Conservation (phyloP, 257 asterid species). For the Nicotiana noctiflora region DNA sequence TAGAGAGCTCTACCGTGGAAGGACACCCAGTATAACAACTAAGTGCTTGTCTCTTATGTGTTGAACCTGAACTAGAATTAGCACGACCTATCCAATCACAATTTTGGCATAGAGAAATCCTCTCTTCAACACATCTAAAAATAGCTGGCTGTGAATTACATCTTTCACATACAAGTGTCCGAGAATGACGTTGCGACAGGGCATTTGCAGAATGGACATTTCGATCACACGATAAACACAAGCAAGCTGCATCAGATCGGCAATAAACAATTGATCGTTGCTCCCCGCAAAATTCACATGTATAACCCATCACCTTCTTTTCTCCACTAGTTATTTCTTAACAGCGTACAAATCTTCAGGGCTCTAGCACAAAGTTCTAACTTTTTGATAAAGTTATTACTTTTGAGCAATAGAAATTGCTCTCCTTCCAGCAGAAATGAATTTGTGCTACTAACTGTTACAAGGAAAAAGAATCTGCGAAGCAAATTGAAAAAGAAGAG, state of each 20-base stretch:
- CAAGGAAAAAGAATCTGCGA: background rate
- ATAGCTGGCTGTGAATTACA: slow-evolving; percentile 69
- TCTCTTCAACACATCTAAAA: slow-evolving; percentile 62
- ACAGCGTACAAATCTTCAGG: slow-evolving; percentile 8
- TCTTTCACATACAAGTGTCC: slow-evolving; percentile 82
- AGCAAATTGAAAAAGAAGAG: background rate
- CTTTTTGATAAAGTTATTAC: background rate
- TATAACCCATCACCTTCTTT: slow-evolving; percentile 48
- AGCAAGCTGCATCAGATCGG: slow-evolving; percentile 75
- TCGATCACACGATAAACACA: slow-evolving; percentile 86
- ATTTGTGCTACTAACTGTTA: background rate
- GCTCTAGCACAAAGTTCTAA: slow-evolving; percentile 4
- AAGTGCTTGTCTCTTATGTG: slow-evolving; percentile 59
- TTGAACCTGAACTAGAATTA: slow-evolving; percentile 29
- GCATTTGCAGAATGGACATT: slow-evolving; percentile 86
- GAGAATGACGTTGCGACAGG: slow-evolving; percentile 71
- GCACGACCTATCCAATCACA: slow-evolving; percentile 77
- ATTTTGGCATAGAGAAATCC: slow-evolving; percentile 61
- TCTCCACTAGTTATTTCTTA: background rate
- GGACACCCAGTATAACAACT: slow-evolving; percentile 81
- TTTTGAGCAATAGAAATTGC: background rate
- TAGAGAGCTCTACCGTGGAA: slow-evolving; percentile 68
- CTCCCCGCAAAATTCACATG: slow-evolving; percentile 80
- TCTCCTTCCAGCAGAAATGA: background rate
- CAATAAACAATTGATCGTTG: slow-evolving; percentile 69